Base-by-base conservation (phyloP, 2,329 filamentous ascomycete genomes). In the Arthrinium puccinioides region DNA sequence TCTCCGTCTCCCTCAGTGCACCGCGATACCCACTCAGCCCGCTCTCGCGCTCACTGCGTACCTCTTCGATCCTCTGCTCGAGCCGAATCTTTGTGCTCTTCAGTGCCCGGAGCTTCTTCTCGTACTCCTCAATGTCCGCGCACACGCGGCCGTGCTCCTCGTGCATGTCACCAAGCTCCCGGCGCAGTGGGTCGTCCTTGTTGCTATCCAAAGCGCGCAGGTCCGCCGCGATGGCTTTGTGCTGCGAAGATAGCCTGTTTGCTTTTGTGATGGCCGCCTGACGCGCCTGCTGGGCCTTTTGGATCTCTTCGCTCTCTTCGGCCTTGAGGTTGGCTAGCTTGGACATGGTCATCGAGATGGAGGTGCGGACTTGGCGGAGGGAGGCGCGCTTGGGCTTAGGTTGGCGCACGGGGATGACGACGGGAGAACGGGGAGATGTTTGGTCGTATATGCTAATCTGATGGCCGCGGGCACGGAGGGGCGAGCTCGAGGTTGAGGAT, bases 21-120 rank as follows among this genome's bases (percentile, higher is more conserved):
- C 79, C 74, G 15, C 71, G 75, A 54, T 87, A 88, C 1, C 82
- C 81, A 38, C 81, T 84, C 11, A 87, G 56, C n/a, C 77, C 78
- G 2, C 83, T 79, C 53, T 87, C 83, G 25, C 81, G 67, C 37
- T 71, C 70, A 47, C 81, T 87, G 44, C 72, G 70, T 2, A 78
- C 69, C 38, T 82, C 76, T 6, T 74, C 67, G 31, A 86, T 75
- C 49, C 76, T 70, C 3, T 69, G 69, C 43, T 73, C 61, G 1
- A 88, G 57, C 52, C 69, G 72, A n/a, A 70, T 64, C 46, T 79
- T 76, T 20, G 74, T 67, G 32, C 68, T 71, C 48, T 76, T 76
- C 60, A 87, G 66, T 4, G 69, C 68, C 18, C 69, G 64, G 3
- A 89, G 64, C 45, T 74, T 73, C 49, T 77, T 68, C 55, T 88